Base-by-base conservation (phyloP, 495 filamentous ascomycete species). In the Neurospora tetraspora region DNA sequence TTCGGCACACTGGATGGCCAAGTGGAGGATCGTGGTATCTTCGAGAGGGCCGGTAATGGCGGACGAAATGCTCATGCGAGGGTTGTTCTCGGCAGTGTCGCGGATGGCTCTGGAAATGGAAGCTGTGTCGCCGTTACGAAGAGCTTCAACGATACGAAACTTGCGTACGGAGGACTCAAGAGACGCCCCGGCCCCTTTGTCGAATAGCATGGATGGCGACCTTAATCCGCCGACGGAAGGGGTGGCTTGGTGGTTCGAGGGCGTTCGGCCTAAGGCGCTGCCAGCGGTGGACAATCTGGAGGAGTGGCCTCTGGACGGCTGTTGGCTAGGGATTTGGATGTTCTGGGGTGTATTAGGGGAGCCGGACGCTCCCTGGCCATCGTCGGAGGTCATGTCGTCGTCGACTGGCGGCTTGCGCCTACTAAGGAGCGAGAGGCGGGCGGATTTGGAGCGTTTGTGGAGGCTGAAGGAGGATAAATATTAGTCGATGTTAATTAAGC, bases 1-100 rank as follows among this genome's bases (percentile, higher is more conserved):
- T 77, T 98, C 94, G 20, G 96, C 96, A 77, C 96, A 99, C 80
- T 98, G 96, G n/a, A 98, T 92, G 36, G 96, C 94, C 70, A 99
- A 84, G 80, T 98, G 96, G 18, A 99, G 86, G 47, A 97, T 90
- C 0, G 92, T 93, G 2, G 94, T 96, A 45, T 94, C 93, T 53
- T 94, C 92, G 20, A 94, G 73, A 10, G 83, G 81, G 5, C 81
- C 81, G 36, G 79, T 78, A 39, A 85, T 82, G 71, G 88, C 83
- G 36, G 89, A 86, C 39, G 88, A 87, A 20, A 80, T 86, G 79
- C 87, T 88, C 71, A 84, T 80, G 65, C 86, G 84, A 31, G 81
- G 81, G 4, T 81, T 82, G 23, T 77, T 79, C 69, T 86, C 87
- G 43, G 82, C 81, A 40, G 81, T 84, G 76, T 97, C 93, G 71